A percentile compares a stretch with the other conserved stretches of the same genome.
Evolutionary conservation across 306 rosid genomes (phyloP).

Genomic region (Prunus fruticosa): DNA sequence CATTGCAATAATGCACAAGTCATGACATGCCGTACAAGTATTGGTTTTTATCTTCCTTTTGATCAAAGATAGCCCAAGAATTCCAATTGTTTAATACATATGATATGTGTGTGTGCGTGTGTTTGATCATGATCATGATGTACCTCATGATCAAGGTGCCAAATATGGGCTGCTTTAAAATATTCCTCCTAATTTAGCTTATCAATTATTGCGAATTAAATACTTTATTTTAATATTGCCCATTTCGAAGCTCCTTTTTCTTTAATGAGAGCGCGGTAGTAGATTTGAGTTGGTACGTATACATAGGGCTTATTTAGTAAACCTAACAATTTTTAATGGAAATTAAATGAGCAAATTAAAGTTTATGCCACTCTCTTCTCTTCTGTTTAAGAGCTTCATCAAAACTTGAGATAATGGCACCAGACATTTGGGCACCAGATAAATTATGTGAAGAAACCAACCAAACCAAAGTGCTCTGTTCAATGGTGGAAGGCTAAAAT

Average conservation of each 20-base stretch:
- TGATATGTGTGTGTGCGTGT: no score
- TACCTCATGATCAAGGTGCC: constrained; percentile 3
- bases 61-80: neutral
- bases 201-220: neutral
- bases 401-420: neutral
- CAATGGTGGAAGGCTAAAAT: neutral
- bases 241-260: neutral
- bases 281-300: neutral
- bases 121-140: neutral
- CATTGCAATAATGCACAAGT: neutral
- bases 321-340: neutral
- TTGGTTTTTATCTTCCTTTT: neutral
- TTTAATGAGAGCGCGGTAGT: neutral
- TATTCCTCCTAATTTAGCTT: neutral
- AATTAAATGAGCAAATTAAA: neutral
- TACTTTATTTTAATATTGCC: neutral
- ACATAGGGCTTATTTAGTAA: neutral
- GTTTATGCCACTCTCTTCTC: neutral
- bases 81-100: neutral
- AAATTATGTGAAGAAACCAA: neutral
- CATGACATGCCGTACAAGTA: constrained; percentile 12
- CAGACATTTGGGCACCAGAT: no score
- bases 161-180: neutral
- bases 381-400: neutral
- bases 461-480: neutral